phyloP scores from a whole-genome alignment of 2,329 filamentous ascomycete species.

The Aureobasidium sp. region DNA sequence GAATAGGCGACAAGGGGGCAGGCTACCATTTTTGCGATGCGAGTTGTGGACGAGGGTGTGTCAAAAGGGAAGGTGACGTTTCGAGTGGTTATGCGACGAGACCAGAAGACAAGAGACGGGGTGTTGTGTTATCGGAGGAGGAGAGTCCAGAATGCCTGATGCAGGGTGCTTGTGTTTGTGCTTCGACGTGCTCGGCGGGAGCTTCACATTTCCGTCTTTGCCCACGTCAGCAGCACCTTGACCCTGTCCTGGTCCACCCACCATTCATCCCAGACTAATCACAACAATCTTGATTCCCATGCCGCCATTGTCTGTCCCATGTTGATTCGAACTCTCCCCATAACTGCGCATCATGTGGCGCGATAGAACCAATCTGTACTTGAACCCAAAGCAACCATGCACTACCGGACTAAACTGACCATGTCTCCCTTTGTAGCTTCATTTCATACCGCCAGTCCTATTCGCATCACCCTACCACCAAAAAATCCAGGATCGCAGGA shows the following conservation, averaged over 20 bases:
- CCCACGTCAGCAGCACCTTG: conserved; percentile 5
- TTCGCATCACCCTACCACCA: conserved; percentile 75
- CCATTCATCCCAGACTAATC: not conserved
- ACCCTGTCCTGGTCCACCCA: not conserved
- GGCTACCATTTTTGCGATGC: conserved; percentile 23
- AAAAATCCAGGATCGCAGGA: conserved; percentile 60
- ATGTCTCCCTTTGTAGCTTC: conserved; percentile 53
- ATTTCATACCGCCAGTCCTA: conserved; percentile 99
- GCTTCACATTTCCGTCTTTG: not conserved
- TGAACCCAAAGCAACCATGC: conserved; percentile 12
- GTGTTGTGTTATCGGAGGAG: not conserved
- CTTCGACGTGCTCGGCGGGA: not conserved
- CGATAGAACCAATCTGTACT: conserved; percentile 94
- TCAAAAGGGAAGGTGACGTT: not conserved
- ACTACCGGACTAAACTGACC: conserved; percentile 1
- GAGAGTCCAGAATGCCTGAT: conserved; percentile 2
- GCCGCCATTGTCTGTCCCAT: not conserved
- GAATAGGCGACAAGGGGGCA: conserved; percentile 11
- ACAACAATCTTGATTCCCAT: not conserved
- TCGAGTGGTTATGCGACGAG: not conserved
- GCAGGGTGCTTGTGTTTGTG: not conserved
- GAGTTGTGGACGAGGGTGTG: conserved; percentile 2
- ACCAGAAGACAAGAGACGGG: not conserved
- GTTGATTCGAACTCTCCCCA: not conserved
- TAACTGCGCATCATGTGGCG: conserved; percentile 54